Base-by-base conservation (phyloP, 2,329 filamentous ascomycete genomes). In the Diaporthe citriasiana region DNA sequence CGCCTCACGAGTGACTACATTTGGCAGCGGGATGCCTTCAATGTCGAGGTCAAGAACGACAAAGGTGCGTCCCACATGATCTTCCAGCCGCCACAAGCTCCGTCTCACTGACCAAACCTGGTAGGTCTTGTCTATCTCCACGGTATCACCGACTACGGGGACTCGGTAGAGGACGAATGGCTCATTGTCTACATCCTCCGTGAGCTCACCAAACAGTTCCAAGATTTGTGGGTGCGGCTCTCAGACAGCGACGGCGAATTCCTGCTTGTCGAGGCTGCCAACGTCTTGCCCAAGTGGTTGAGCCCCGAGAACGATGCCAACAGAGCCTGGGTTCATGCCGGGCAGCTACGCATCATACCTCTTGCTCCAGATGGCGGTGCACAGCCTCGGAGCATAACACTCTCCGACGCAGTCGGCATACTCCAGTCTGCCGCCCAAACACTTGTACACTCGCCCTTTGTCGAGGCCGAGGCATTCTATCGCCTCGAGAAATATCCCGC, bases 101-200 rank as follows among this genome's bases (percentile, higher is more conserved):
- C 22, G 38, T 30, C 59, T 50, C n/a, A 22, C 38, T 73, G 57
- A 75, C 66, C n/a, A 22, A 13, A 22, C 22, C 5, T 5, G 35
- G 38, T 53, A 89, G 89, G 87, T 1, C 80, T 90, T 12, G 80
- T 86, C n/a, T 91, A 92, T 76, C 88, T 99, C 8, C 89, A 91
- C 76, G 96, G 96, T 27, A 87, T 88, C 69, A 97, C 95, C 0
- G 94, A 96, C 81, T 98, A 95, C 79, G 95, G 96, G 12, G 97
- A 99, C 83, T 97, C 95, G 0, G 92, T 98, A 5, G 96, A 98
- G 80, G 97, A 99, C 79, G 97, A 99, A 85, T 99, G 97, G 97
- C 89, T 98, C 8, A 92, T 98, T 74, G 95, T 98, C 27, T 98
- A 95, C 83, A 85, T 98, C 7, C 87, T 99, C 40, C 91, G 94